phyloP scores from a whole-genome alignment of 2,329 filamentous ascomycete genomes.

The Pestalotiopsis sp. region DNA sequence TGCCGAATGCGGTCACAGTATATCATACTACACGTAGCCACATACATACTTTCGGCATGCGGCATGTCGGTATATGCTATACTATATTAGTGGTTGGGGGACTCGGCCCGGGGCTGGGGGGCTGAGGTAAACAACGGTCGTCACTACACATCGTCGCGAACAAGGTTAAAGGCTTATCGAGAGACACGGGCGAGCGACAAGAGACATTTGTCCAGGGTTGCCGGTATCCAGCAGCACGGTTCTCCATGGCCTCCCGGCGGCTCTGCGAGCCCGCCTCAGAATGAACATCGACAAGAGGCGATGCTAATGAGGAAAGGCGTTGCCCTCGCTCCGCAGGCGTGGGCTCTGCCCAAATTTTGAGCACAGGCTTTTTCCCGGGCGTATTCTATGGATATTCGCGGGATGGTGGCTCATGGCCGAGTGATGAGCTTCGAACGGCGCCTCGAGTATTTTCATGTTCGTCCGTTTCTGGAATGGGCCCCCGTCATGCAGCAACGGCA shows the following conservation, averaged over 20 bases:
- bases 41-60: not conserved
- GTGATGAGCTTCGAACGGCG: not conserved
- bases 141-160: not conserved
- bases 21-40: not conserved
- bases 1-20: not conserved
- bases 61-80: not conserved
- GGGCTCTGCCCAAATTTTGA: not conserved
- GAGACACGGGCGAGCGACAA: not conserved
- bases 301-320: not conserved
- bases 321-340: not conserved
- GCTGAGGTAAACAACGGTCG: not conserved
- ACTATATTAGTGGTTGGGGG: not conserved
- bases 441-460: not conserved
- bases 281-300: not conserved
- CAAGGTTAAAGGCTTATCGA: conserved; percentile 10
- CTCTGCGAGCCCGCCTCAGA: not conserved
- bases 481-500: not conserved
- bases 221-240: not conserved
- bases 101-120: not conserved
- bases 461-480: not conserved
- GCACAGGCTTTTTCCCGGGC: not conserved
- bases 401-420: not conserved
- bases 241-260: not conserved
- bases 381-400: not conserved
- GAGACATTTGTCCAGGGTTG: not conserved